These are phyloP conservation scores for Globisporangium paroecandrum DNA, from an alignment of 352 stramenopile genomes.

Conservation along the genomic window DNA sequence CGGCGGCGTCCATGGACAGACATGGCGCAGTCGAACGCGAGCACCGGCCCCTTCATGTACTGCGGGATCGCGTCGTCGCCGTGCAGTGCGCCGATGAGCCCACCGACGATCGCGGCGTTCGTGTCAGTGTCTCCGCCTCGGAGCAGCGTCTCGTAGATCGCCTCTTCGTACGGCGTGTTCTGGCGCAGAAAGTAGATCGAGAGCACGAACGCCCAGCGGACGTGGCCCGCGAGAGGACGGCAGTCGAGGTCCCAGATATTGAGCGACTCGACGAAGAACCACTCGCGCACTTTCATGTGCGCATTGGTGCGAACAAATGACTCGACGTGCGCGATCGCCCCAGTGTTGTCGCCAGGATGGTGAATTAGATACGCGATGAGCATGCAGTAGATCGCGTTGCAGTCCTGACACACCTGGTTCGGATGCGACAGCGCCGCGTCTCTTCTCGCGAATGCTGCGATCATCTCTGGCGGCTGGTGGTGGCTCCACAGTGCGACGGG, in stretches of 20 bases:
- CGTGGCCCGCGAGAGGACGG: slow-evolving; percentile 32
- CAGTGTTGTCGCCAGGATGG: slow-evolving; percentile 29
- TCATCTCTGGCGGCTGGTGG: slow-evolving; percentile 22
- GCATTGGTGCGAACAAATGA: slow-evolving; percentile 30
- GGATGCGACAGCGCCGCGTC: slow-evolving; percentile 54
- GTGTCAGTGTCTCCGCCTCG: slow-evolving; percentile 60
- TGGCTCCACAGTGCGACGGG: slow-evolving; percentile 42
- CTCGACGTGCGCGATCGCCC: slow-evolving; percentile 34
- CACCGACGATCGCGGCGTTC: slow-evolving; percentile 56
- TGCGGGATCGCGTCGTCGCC: slow-evolving; percentile 35
- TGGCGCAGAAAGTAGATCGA: slow-evolving; percentile 42
- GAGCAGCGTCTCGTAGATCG: slow-evolving; percentile 44
- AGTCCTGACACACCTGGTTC: slow-evolving; percentile 50
- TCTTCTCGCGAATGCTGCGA: slow-evolving; percentile 26
- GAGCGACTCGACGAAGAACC: slow-evolving; percentile 49
- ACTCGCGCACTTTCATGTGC: slow-evolving; percentile 27
- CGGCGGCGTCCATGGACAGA: slow-evolving; percentile 15
- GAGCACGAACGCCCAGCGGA: slow-evolving; percentile 49
- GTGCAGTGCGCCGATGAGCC: slow-evolving; percentile 46
- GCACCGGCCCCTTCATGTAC: slow-evolving; percentile 39
- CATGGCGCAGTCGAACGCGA: slow-evolving; percentile 33
- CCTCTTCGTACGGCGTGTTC: slow-evolving; percentile 37
- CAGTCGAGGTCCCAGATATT: slow-evolving; percentile 33
- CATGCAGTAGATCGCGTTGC: slow-evolving; percentile 57
- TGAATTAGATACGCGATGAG: slow-evolving; percentile 43